Evolutionary conservation across 176 grass and related monocot species (phyloP).

Genomic region (Lolium rigidum): DNA sequence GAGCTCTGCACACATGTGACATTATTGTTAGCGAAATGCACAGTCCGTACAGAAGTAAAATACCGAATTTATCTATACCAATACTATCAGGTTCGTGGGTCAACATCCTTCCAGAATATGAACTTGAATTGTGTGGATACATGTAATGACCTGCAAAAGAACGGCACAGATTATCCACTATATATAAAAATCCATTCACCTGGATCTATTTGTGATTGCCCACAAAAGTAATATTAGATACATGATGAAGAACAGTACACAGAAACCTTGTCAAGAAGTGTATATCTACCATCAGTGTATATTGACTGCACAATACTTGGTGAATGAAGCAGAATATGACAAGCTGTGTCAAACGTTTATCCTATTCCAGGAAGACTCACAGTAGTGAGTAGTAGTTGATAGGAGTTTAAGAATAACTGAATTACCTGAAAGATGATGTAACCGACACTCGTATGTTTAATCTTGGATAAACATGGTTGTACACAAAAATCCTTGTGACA

Average conservation of each 20-base stretch:
- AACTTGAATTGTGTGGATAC: conserved; percentile 19
- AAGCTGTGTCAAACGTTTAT: conserved; percentile 1
- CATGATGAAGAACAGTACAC: background rate
- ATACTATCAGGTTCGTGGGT: background rate
- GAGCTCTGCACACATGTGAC: conserved; percentile 6
- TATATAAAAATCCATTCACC: conserved; percentile 3
- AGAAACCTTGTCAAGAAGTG: background rate
- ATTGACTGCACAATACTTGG: conserved; percentile 8
- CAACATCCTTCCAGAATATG: conserved; percentile 30
- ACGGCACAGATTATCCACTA: background rate
- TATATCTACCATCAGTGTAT: background rate
- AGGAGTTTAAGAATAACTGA: conserved; percentile 3
- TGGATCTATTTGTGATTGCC: background rate
- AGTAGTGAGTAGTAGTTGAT: conserved; percentile 1
- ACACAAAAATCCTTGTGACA: conserved; percentile 9
- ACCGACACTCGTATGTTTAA: background rate
- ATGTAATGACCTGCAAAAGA: conserved; percentile 18
- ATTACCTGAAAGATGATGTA: conserved; percentile 24
- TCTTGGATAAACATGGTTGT: conserved; percentile 24
- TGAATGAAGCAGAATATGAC: background rate
- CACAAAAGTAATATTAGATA: background rate
- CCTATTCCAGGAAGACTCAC: conserved; percentile 1
- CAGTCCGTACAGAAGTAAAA: background rate
- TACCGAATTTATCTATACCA: conserved; percentile 4
- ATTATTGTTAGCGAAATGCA: conserved; percentile 13